Conservation (phyloP, 2,329 filamentous ascomycete species). For the Davidsoniella australis region DNA sequence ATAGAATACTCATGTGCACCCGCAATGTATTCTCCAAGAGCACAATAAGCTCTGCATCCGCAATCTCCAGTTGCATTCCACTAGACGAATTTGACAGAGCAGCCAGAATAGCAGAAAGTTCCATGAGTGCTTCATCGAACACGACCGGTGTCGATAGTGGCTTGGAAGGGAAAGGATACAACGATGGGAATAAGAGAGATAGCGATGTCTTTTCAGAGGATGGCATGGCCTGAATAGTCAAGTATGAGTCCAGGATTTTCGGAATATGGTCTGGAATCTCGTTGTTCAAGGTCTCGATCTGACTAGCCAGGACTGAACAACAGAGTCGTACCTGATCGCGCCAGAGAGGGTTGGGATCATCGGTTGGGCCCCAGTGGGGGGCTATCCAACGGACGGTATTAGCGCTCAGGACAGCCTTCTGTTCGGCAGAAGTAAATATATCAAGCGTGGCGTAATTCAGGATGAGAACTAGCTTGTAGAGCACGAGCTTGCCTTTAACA, state of each 20-base stretch:
- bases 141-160: constrained; percentile 39
- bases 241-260: constrained; percentile 79
- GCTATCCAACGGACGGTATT: constrained; percentile 83
- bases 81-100: constrained; percentile 55
- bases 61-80: constrained; percentile 56
- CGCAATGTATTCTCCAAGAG: constrained; percentile 66
- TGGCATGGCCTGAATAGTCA: constrained; percentile 47
- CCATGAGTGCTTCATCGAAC: constrained; percentile 77
- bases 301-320: constrained; percentile 78
- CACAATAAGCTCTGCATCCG: constrained; percentile 55
- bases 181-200: constrained; percentile 75
- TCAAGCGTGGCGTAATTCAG: constrained; percentile 76
- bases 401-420: constrained; percentile 53
- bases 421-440: constrained; percentile 64
- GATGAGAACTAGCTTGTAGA: constrained; percentile 86
- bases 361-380: constrained; percentile 74
- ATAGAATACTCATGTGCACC: constrained; percentile 75
- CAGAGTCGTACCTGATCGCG: constrained; percentile 84
- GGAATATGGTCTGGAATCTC: constrained; percentile 81
- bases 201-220: constrained; percentile 44
- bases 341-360: constrained; percentile 66
- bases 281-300: constrained; percentile 59
- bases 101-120: constrained; percentile 75
- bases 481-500: constrained; percentile 76
- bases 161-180: constrained; percentile 75